These are phyloP conservation scores for Urochloa ruziziensis DNA, from an alignment of 176 grass and related monocot genomes.

Conservation along the genomic window DNA sequence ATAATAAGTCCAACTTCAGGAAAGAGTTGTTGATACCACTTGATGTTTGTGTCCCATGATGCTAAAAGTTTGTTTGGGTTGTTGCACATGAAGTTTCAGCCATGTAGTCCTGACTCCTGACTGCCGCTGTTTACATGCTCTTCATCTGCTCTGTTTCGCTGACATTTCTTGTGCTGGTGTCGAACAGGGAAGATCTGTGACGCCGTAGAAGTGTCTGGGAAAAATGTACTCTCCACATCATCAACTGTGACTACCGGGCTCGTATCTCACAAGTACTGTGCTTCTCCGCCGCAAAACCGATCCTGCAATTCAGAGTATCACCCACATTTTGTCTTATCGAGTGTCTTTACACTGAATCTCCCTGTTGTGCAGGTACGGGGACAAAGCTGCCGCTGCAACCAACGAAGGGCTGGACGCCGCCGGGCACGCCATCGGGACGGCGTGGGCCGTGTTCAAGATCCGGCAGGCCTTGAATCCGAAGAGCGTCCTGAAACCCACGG, in stretches of 20 bases:
- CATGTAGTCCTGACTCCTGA: not conserved
- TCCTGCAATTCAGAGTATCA: not conserved
- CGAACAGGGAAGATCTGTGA: slow-evolving; percentile 77
- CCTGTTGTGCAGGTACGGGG: slow-evolving; percentile 61
- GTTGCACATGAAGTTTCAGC: not conserved
- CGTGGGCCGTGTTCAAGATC: slow-evolving; percentile 83
- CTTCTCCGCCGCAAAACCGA: not conserved
- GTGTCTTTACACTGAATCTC: not conserved
- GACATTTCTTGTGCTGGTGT: not conserved
- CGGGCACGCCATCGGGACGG: slow-evolving; percentile 63
- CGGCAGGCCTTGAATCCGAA: slow-evolving; percentile 72
- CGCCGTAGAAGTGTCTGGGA: slow-evolving; percentile 78
- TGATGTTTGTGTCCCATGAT: not conserved
- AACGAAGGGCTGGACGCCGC: slow-evolving; percentile 68
- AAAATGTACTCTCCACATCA: slow-evolving; percentile 82
- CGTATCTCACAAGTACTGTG: slow-evolving; percentile 67
- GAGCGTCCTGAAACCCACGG: slow-evolving; percentile 61
- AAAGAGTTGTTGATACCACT: not conserved
- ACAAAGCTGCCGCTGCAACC: slow-evolving; percentile 60
- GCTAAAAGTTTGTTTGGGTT: not conserved
- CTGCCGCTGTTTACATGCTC: not conserved
- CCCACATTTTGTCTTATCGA: not conserved
- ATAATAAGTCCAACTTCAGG: not conserved
- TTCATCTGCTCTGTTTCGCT: not conserved
- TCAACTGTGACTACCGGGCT: slow-evolving; percentile 78